Base-by-base conservation (phyloP, 352 stramenopile species). In the Pythium folliculosum region DNA sequence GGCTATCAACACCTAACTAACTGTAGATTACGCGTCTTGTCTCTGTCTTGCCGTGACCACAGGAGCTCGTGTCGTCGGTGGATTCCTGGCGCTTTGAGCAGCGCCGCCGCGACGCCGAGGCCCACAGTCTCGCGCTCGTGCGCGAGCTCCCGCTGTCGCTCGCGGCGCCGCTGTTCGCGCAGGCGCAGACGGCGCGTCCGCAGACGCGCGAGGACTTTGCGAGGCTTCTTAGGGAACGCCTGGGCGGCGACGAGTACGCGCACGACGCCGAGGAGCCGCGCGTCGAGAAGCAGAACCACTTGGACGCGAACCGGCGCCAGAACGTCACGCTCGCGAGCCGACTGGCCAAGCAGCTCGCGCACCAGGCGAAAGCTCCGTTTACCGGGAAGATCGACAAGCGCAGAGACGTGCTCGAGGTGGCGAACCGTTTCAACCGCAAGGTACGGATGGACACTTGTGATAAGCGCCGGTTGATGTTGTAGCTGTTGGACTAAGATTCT, bases 61-160 rank as follows among this genome's bases (percentile, higher is more conserved):
- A 91, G 74, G 65, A 88, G 55, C 80, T 78, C 8, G 63, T 81
- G 55, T 40, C 54, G 25, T 63, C 71, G 22, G 59, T 86, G 27
- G 82, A 93, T 60, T 55, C 63, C 35, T 81, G 69, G 74, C 74
- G 75, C 61, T 89, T 81, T 66, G 43, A 79, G 53, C 77, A 81
- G 57, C 84, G 82, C 44, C 38, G 75, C 32, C 70, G 65, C 23
- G 81, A 91, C 72, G 82, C 84, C 23, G 64, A 67, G 59, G 67
- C 27, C 30, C 71, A 89, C 71, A 91, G 78, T 73, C 72, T 70
- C 17, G 67, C 71, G 21, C 66, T 93, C 49, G 66, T 67, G 30
- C 51, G 52, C 25, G 69, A 85, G 32, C 83, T 77, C 63, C 80
- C 84, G 12, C 55, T 83, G 43, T 68, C 77, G 60, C 54, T 88